Base-by-base conservation (phyloP, 2,329 filamentous ascomycete genomes). In the Xylariaceae sp. region DNA sequence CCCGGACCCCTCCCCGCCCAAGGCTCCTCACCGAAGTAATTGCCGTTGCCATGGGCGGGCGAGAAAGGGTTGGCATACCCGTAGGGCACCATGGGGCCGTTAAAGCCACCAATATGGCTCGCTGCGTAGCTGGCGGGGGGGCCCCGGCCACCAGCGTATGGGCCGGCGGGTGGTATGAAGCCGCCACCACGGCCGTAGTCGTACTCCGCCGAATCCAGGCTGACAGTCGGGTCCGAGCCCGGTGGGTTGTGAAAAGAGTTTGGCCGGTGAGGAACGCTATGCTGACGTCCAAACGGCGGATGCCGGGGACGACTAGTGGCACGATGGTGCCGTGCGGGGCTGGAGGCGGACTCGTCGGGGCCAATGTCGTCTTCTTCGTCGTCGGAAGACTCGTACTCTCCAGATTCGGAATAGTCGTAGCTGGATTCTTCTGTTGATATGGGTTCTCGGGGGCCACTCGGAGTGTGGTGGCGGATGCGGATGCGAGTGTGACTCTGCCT, bases 121-220 rank as follows among this genome's bases (percentile, higher is more conserved):
- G 67, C 67, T n/a, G 59, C 56, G 39, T 68, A 75, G n/a, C 48
- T 58, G 19, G 45, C 57, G 41, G 44, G 48, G 8, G 21, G 24
- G 5, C 24, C 24, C 32, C 58, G 52, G 38, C 60, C 48, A 34
- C 55, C 53, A 26, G 47, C 46, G 40, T 58, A 63, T 37, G 50
- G 55, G 31, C 21, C 36, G 30, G 34, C 36, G 17, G 46, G 45
- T 33, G 47, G 44, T 35, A 37, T 34, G 35, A 52, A 60, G 23
- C 43, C 47, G 18, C 47, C 51, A 32, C 55, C 50, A 26, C 51
- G 58, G 16, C 14, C 24, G 22, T 59, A 64, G 47, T 50, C 57
- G 52, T 71, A 80, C n/a, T 83, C 77, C 16, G 84, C 77, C 14
- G 72, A 72, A 55, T 83, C 80, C 64, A 73, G 67, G 55, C 71